phyloP scores from a whole-genome alignment of 2,329 filamentous ascomycete species.

The Botryotinia globosa region DNA sequence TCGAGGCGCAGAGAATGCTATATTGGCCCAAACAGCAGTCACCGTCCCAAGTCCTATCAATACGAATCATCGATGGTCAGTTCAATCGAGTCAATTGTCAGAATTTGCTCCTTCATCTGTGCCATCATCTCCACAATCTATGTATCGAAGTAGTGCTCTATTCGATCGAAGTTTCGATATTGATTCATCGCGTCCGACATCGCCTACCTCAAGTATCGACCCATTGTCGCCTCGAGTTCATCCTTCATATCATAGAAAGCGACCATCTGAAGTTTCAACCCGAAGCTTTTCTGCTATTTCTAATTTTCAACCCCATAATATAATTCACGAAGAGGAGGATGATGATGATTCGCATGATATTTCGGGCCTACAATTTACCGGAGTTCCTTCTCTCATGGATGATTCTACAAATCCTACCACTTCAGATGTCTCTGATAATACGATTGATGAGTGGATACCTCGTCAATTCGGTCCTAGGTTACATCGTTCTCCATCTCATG shows the following conservation, averaged over 20 bases:
- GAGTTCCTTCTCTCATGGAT: conserved; percentile 29
- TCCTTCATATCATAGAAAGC: conserved; percentile 53
- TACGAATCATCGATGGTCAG: conserved; percentile 59
- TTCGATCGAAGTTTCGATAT: conserved; percentile 66
- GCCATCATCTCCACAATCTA: conserved; percentile 77
- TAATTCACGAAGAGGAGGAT: conserved; percentile 41
- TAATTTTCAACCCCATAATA: conserved; percentile 40
- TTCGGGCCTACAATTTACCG: conserved; percentile 29
- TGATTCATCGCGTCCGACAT: conserved; percentile 74
- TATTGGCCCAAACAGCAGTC: conserved; percentile 47
- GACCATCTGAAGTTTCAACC: conserved; percentile 53
- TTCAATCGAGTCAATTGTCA: conserved; percentile 58
- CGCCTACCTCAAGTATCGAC: conserved; percentile 73
- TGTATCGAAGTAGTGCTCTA: conserved; percentile 66
- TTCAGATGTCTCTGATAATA: conserved; percentile 29
- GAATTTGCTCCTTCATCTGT: conserved; percentile 69
- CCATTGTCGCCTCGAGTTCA: conserved; percentile 62
- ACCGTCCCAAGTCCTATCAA: conserved; percentile 49
- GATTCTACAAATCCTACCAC: conserved; percentile 29
- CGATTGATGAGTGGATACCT: conserved; percentile 30
- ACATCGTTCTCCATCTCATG: conserved; percentile 72
- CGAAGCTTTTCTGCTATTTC: conserved; percentile 44
- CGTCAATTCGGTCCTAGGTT: conserved; percentile 46
- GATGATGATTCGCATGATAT: conserved; percentile 35
- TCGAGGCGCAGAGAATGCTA: conserved; percentile 40